These are phyloP conservation scores for Sphagnum contortum DNA, from an alignment of 225 moss, liverwort and hornwort genomes.

Conservation along the genomic window DNA sequence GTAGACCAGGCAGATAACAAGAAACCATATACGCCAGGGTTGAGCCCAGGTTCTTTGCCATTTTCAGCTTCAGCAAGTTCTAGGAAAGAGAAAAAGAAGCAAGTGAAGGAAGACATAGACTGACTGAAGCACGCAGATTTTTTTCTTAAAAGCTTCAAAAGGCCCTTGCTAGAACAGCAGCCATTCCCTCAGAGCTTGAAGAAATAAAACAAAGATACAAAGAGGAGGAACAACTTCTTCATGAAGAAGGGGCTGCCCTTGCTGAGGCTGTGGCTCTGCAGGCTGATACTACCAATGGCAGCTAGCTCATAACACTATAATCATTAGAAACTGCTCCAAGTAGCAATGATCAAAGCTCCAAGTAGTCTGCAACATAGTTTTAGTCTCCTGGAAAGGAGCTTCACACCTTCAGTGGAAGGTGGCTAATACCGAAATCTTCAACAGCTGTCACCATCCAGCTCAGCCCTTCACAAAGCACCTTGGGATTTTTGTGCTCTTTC, in stretches of 20 bases:
- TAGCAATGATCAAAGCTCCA: no score
- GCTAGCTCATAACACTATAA: no score
- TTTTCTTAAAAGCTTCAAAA: conserved; percentile 94
- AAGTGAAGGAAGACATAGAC: conserved; percentile 98
- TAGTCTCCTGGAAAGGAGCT: no score
- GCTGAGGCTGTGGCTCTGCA: conserved; percentile 93
- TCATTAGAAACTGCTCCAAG: no score
- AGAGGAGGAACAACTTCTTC: conserved; percentile 97
- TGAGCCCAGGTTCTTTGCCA: conserved; percentile 89
- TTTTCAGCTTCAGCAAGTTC: conserved; percentile 88
- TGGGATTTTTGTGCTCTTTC: conserved; percentile 96
- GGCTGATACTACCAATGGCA: conserved; percentile 7
- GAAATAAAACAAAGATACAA: conserved; percentile 98
- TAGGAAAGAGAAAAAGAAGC: conserved; percentile 98
- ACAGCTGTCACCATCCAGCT: conserved; percentile 76
- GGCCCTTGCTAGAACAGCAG: conserved; percentile 95
- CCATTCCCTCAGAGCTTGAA: conserved; percentile 96
- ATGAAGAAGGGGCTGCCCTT: conserved; percentile 98
- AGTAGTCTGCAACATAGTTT: no score
- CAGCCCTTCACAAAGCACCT: conserved; percentile 79
- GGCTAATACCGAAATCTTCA: conserved; percentile 79
- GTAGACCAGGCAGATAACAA: no score
- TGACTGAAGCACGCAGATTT: conserved; percentile 96
- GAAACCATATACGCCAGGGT: conserved; percentile 20
- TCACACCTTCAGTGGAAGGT: conserved; percentile 62